Conservation (phyloP, 2,329 filamentous ascomycete genomes). For the Aspergillus quadricinctus region DNA sequence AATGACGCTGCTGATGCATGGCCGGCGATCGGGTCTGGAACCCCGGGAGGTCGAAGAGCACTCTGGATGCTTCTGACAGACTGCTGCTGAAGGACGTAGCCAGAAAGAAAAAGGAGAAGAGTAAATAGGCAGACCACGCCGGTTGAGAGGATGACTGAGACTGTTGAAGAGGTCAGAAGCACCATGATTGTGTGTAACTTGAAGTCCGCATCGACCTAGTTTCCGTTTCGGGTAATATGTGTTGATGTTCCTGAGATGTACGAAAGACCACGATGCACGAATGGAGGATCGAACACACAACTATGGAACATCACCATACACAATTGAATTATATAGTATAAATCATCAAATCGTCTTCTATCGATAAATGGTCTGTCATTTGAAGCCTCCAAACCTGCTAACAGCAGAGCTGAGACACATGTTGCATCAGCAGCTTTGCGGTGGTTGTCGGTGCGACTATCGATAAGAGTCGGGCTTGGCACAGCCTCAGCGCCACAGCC, state of each 20-base stretch:
- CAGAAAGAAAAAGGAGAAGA: slow-evolving; percentile 76
- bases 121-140: slow-evolving; percentile 69
- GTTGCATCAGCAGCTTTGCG: background rate
- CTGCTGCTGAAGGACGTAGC: slow-evolving; percentile 82
- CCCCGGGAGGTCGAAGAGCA: slow-evolving; percentile 52
- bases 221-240: background rate
- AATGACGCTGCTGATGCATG: slow-evolving; percentile 16
- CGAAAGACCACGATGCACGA: background rate
- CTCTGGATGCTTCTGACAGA: slow-evolving; percentile 72
- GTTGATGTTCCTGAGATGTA: background rate
- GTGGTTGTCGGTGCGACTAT: slow-evolving; percentile 36
- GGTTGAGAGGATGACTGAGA: slow-evolving; percentile 41
- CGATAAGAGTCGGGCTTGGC: slow-evolving; percentile 32
- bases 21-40: slow-evolving; percentile 9
- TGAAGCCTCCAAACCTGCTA: background rate
- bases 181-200: slow-evolving; percentile 34
- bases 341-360: background rate
- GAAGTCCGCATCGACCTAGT: slow-evolving; percentile 1
- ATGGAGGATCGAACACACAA: background rate
- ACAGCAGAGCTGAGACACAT: background rate
- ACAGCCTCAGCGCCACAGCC: slow-evolving; percentile 1
- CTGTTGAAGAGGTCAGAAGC: slow-evolving; percentile 42
- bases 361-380: background rate
- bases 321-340: background rate
- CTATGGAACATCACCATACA: background rate